Percentiles rank a stretch among this genome's conserved stretches.
phyloP scores from a whole-genome alignment of 2,329 filamentous ascomycete species.

The Triangularia setosa region DNA sequence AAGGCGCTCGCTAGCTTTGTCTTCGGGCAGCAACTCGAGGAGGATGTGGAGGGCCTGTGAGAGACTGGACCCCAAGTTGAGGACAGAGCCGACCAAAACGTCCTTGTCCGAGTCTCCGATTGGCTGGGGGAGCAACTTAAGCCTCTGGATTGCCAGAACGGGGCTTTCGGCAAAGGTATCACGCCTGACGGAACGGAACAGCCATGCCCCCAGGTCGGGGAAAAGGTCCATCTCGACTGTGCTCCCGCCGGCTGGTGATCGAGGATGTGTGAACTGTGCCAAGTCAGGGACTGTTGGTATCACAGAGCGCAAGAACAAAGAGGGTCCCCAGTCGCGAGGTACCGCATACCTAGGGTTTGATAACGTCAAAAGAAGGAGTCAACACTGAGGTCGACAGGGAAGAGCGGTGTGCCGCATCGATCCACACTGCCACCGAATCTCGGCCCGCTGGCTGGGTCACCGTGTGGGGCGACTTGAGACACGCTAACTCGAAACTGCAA shows the following conservation, averaged over 20 bases:
- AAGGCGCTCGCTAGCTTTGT: conserved; percentile 24
- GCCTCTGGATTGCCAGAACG: conserved; percentile 22
- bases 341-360: background rate
- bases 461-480: conserved; percentile 1
- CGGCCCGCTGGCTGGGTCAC: conserved; percentile 1
- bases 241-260: background rate
- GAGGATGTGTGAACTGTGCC: background rate
- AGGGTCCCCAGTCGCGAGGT: conserved; percentile 3
- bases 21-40: conserved; percentile 22
- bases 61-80: conserved; percentile 24
- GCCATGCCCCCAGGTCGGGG: conserved; percentile 23
- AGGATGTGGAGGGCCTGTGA: conserved; percentile 24
- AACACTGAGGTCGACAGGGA: conserved; percentile 2
- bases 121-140: conserved; percentile 19
- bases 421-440: conserved; percentile 10
- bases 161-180: conserved; percentile 19
- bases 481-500: conserved; percentile 7
- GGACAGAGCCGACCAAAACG: conserved; percentile 23
- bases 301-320: background rate
- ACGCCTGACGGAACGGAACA: conserved; percentile 23
- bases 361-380: background rate
- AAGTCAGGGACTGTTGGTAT: background rate
- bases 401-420: conserved; percentile 4
- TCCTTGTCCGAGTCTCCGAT: conserved; percentile 25
- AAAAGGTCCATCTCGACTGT: conserved; percentile 12